Evolutionary conservation across 805 yeast species (phyloP).

Genomic region (Nadsonia fulvescens): DNA sequence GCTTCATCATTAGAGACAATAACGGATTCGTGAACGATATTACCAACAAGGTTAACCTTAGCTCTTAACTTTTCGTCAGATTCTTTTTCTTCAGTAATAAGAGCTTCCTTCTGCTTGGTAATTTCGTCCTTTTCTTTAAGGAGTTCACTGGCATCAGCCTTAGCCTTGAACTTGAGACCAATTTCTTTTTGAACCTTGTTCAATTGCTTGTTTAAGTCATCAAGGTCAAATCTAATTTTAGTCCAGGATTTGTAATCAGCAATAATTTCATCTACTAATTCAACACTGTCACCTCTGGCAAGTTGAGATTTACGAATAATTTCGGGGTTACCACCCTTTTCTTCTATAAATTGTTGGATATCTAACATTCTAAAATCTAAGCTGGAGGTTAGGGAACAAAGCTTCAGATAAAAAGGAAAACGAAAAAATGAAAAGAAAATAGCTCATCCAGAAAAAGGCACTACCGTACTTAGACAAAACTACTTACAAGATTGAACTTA

Average conservation of each 20-base stretch:
- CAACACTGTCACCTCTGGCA: slow-evolving; percentile 90
- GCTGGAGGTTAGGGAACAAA: too few relatives aligned
- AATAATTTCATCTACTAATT: slow-evolving; percentile 89
- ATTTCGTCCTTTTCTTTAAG: slow-evolving; percentile 65
- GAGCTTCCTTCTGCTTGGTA: slow-evolving; percentile 47
- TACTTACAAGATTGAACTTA: too few relatives aligned
- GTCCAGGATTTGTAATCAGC: slow-evolving; percentile 86
- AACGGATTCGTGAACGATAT: slow-evolving; percentile 84
- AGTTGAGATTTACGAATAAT: slow-evolving; percentile 70
- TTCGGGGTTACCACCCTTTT: slow-evolving; percentile 94
- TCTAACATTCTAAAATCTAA: slow-evolving; percentile 49
- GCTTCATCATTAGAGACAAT: slow-evolving; percentile 78
- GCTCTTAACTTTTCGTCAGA: slow-evolving; percentile 57
- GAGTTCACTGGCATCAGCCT: slow-evolving; percentile 82
- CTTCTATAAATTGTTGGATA: slow-evolving; percentile 78
- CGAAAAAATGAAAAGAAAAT: too few relatives aligned
- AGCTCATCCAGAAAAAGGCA: too few relatives aligned
- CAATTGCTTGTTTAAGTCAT: slow-evolving; percentile 71
- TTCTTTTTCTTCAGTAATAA: slow-evolving; percentile 52
- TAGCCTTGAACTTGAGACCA: slow-evolving; percentile 81
- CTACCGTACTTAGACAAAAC: too few relatives aligned
- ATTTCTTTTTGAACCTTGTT: slow-evolving; percentile 86
- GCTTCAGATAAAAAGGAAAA: too few relatives aligned
- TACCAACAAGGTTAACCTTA: slow-evolving; percentile 85
- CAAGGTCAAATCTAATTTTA: slow-evolving; percentile 72